phyloP scores from a whole-genome alignment of 2,329 filamentous ascomycete genomes.

The Aspergillus bombycis region DNA sequence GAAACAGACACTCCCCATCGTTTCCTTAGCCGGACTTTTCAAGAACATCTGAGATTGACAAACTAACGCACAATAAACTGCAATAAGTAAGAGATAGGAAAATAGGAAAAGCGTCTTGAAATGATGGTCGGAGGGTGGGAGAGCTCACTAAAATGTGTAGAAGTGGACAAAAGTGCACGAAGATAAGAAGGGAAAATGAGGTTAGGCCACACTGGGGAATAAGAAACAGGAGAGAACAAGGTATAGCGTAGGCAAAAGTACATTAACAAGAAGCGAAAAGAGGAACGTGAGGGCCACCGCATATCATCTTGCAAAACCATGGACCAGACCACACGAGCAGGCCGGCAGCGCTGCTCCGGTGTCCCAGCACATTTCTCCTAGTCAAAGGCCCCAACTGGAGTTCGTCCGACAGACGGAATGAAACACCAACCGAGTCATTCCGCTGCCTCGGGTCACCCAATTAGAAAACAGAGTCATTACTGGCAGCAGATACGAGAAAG shows the following conservation, averaged over 20 bases:
- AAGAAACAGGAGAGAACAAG: conserved; percentile 33
- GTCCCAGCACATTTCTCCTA: conserved; percentile 29
- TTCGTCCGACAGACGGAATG: conserved; percentile 23
- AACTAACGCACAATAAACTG: conserved; percentile 24
- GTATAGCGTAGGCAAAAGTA: conserved; percentile 44
- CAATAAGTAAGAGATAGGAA: conserved; percentile 12
- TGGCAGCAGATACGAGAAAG: conserved; percentile 34
- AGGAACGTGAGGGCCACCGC: conserved; percentile 32
- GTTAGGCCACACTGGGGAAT: conserved; percentile 28
- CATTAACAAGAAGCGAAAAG: conserved; percentile 42
- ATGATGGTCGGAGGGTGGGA: conserved; percentile 28
- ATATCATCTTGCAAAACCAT: conserved; percentile 29
- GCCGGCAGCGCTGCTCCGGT: conserved; percentile 21
- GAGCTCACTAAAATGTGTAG: conserved; percentile 31
- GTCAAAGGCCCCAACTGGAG: conserved; percentile 25
- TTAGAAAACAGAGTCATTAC: conserved; percentile 33
- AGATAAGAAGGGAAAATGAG: conserved; percentile 23
- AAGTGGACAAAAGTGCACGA: conserved; percentile 24
- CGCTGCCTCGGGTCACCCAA: conserved; percentile 30
- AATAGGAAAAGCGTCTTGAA: conserved; percentile 26
- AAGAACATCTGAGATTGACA: conserved; percentile 25
- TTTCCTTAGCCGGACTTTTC: conserved; percentile 11
- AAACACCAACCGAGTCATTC: conserved; percentile 22
- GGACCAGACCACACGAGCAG: conserved; percentile 24
- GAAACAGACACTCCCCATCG: not conserved